Conservation (phyloP, 2,329 filamentous ascomycete species). For the Cladophialophora exuberans region DNA sequence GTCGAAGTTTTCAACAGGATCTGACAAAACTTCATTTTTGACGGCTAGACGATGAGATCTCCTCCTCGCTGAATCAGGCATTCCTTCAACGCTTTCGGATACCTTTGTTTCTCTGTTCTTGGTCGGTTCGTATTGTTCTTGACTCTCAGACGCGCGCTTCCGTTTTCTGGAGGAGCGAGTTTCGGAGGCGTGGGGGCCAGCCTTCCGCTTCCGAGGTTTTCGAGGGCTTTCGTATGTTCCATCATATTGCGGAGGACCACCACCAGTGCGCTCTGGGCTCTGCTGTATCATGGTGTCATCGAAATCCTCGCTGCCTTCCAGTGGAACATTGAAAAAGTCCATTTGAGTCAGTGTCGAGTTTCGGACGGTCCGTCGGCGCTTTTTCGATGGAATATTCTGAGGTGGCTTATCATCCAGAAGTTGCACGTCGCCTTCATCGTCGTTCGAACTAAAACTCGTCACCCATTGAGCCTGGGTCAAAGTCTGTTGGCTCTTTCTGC, state of each 20-base stretch:
- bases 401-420: conserved; percentile 1
- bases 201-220: conserved; percentile 20
- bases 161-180: conserved; percentile 1
- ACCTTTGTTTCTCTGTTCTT: conserved; percentile 13
- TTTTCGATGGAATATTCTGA: neutral
- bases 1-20: conserved; percentile 22
- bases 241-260: conserved; percentile 17
- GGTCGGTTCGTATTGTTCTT: conserved; percentile 22
- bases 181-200: neutral
- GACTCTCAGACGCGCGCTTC: conserved; percentile 19
- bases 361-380: neutral
- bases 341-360: conserved; percentile 35
- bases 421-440: conserved; percentile 16
- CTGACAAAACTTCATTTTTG: conserved; percentile 23
- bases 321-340: conserved; percentile 29
- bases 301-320: conserved; percentile 9
- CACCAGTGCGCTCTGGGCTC: neutral
- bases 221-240: conserved; percentile 26
- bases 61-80: conserved; percentile 12
- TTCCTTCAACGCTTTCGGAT: neutral
- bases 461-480: conserved; percentile 33
- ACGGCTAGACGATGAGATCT: conserved; percentile 22
- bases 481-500: conserved; percentile 26
- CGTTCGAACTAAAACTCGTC: conserved; percentile 7
- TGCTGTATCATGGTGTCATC: conserved; percentile 11